phyloP scores from a whole-genome alignment of 2,329 filamentous ascomycete species.

The Phoma herbarum region DNA sequence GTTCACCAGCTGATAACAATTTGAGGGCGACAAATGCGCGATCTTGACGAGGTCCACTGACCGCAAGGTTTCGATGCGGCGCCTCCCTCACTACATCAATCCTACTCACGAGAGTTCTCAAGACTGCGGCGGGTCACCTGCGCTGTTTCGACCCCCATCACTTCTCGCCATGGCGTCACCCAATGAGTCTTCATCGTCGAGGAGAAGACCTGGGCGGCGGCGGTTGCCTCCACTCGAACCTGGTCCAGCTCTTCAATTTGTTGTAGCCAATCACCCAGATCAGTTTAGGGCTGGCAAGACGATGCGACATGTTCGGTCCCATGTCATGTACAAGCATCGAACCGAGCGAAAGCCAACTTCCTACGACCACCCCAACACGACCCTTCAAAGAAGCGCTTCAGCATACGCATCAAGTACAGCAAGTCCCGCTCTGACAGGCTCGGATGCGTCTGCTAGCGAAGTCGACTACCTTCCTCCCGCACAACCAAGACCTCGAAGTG shows the following conservation, averaged over 20 bases:
- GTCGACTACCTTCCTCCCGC: background rate
- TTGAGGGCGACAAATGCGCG: background rate
- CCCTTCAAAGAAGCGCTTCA: conserved; percentile 20
- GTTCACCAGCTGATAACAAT: background rate
- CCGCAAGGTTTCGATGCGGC: background rate
- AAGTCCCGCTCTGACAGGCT: conserved; percentile 31
- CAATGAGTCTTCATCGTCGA: conserved; percentile 32
- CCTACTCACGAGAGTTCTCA: too few species aligned
- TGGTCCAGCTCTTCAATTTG: conserved; percentile 45
- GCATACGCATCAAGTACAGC: conserved; percentile 29
- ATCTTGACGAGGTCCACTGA: background rate
- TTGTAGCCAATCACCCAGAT: conserved; percentile 47
- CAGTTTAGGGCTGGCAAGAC: conserved; percentile 43
- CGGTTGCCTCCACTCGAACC: conserved; percentile 45
- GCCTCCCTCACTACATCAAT: background rate
- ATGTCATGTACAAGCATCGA: conserved; percentile 51
- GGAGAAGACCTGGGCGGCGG: conserved; percentile 42
- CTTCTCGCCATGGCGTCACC: conserved; percentile 31
- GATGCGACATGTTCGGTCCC: conserved; percentile 48
- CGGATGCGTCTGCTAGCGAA: conserved; percentile 21
- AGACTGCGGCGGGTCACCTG: background rate
- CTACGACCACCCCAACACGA: conserved; percentile 2
- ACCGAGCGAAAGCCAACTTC: conserved; percentile 24
- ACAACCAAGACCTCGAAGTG: conserved; percentile 5
- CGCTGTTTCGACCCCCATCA: background rate